Base-by-base conservation (phyloP, 371 early-diverging fungal species). In the Smittium culicis region DNA sequence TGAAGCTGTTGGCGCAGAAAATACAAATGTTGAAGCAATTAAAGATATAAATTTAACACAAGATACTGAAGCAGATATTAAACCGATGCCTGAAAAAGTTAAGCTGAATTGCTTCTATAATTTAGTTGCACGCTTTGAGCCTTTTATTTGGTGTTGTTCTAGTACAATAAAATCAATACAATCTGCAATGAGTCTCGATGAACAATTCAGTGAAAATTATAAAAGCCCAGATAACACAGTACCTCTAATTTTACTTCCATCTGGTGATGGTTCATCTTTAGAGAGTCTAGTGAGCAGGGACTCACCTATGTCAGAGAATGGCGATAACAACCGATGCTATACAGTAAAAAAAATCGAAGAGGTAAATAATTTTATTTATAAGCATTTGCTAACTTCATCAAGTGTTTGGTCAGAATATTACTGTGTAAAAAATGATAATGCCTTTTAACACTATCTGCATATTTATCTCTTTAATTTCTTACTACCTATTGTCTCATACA, bases 241-340 rank as follows among this genome's bases (percentile, higher is more conserved):
- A 11, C 45, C 45, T 5, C 20, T 45, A 11, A 20, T 45, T 45
- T 45, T 45, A 20, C 5, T 45, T 45, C 45, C 45, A 20, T 45
- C 45, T 45, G 20, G 45, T 57, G 57, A 57, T 16, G 57, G 57
- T 16, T 57, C 27, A 11, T 3, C 57, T n/a, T 27, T 57, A 57
- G 57, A 57, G 57, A n/a, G 57, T 5, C 25, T 57, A 57, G 57
- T 27, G 3, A 57, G 57, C 25, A 57, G 57, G 25, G 57, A 57
- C 25, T 57, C 57, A 16, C 3, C 25, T 3, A 20, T 27, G 5
- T 57, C 57, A n/a, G 57, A 57, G 25, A n/a, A 57, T 57, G n/a
- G n/a, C 3, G 27, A 27, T n/a, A 25, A 27, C 27, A 57, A 57
- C 25, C 11, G 27, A 57, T 25, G 5, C 8, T 57, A 45, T 45